phyloP scores from a whole-genome alignment of 148 eudicot genomes.

The Chenopodium album region DNA sequence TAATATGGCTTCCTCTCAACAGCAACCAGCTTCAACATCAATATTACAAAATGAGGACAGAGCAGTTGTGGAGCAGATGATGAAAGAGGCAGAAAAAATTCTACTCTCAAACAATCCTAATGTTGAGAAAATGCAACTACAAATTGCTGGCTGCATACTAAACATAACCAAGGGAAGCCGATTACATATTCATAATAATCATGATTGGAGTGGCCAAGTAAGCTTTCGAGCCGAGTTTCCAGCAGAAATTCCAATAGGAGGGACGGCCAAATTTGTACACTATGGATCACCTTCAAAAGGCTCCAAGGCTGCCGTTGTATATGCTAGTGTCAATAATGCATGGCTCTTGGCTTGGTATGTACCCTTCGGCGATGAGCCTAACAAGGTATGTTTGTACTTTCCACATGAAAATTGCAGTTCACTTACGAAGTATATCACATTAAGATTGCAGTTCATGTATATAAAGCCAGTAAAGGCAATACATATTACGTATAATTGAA shows the following conservation, averaged over 20 bases:
- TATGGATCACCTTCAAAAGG: background rate
- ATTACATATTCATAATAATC: background rate
- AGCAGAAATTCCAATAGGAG: slow-evolving; percentile 5
- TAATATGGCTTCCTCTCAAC: background rate
- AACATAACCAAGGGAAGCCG: slow-evolving; percentile 3
- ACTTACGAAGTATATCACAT: too few species aligned
- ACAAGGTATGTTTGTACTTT: background rate
- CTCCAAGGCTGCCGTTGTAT: slow-evolving; percentile 13
- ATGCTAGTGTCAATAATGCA: background rate
- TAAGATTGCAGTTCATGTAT: too few species aligned
- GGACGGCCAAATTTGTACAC: slow-evolving; percentile 14
- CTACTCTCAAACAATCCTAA: background rate
- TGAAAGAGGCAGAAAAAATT: slow-evolving; percentile 13
- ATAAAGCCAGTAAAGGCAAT: too few species aligned
- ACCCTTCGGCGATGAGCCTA: slow-evolving; percentile 7
- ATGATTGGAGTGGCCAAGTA: slow-evolving; percentile 9
- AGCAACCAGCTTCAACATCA: background rate
- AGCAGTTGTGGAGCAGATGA: slow-evolving; percentile 12
- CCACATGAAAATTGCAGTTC: too few species aligned
- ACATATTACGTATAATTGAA: background rate
- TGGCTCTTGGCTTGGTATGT: slow-evolving; percentile 16
- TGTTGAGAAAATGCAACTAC: background rate
- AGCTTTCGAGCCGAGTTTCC: background rate
- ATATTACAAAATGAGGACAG: slow-evolving; percentile 2
- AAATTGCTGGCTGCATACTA: slow-evolving; percentile 7